phyloP scores from a whole-genome alignment of 2,329 filamentous ascomycete genomes.

The Cercospora sesami region DNA sequence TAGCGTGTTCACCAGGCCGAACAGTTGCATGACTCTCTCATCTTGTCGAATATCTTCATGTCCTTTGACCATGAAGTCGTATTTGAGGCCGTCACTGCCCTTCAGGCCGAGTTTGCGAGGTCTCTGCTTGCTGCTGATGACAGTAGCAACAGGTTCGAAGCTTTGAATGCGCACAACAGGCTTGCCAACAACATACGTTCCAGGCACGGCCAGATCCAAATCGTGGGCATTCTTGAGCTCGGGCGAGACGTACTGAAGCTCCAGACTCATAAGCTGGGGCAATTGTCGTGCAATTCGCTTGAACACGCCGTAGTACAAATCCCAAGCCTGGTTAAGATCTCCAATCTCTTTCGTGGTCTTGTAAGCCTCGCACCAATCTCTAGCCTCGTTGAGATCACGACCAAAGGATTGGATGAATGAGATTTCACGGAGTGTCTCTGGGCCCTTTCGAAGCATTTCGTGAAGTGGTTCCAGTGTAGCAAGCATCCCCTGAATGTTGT shows the following conservation, averaged over 20 bases:
- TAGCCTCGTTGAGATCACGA: conserved; percentile 88
- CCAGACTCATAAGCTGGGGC: conserved; percentile 86
- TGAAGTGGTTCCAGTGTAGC: conserved; percentile 85
- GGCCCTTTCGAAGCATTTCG: conserved; percentile 83
- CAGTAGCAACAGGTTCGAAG: conserved; percentile 85
- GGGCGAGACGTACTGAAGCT: conserved; percentile 95
- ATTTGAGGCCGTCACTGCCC: conserved; percentile 84
- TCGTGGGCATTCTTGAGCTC: conserved; percentile 83
- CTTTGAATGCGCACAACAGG: conserved; percentile 81
- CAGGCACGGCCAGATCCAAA: conserved; percentile 91
- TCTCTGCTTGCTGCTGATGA: conserved; percentile 96
- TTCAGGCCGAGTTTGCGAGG: conserved; percentile 84
- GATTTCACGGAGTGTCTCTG: conserved; percentile 90
- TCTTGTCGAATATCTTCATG: conserved; percentile 99
- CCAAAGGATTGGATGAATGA: conserved; percentile 98
- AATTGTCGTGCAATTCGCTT: conserved; percentile 90
- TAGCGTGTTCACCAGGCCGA: conserved; percentile 94
- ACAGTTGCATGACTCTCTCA: conserved; percentile 98
- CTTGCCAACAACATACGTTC: conserved; percentile 80
- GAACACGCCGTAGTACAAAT: conserved; percentile 98
- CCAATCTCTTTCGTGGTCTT: conserved; percentile 84
- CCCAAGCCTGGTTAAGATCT: conserved; percentile 97
- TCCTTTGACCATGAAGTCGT: conserved; percentile 93
- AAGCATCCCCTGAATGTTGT: conserved; percentile 98
- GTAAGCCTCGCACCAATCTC: conserved; percentile 94